A percentile compares a stretch with the other conserved stretches of the same genome.
Conservation (phyloP, 2,329 filamentous ascomycete genomes). For the Boeremia lycopersici region DNA sequence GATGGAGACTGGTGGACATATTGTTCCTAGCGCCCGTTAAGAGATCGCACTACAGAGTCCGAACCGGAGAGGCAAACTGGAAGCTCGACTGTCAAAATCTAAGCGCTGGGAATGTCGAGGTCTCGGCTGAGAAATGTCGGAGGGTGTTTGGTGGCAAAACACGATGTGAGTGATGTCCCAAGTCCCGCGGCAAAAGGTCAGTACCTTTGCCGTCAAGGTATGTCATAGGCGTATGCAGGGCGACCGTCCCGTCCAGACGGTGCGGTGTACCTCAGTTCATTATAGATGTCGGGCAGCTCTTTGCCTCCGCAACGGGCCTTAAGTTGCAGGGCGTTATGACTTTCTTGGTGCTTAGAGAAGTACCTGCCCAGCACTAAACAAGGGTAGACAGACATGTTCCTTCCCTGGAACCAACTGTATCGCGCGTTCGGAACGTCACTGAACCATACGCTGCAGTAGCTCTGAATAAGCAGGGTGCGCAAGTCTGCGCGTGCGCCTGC, state of each 20-base stretch:
- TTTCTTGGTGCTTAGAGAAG: conserved; percentile 37
- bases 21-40: conserved; percentile 42
- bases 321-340: conserved; percentile 43
- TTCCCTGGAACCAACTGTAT: conserved; percentile 43
- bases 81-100: conserved; percentile 15
- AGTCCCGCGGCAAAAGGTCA: conserved; percentile 32
- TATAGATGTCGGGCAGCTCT: conserved; percentile 43
- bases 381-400: conserved; percentile 39
- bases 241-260: conserved; percentile 34
- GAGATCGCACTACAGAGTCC: conserved; percentile 39
- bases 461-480: conserved; percentile 36
- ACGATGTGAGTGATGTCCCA: conserved; percentile 21
- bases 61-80: conserved; percentile 23
- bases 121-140: conserved; percentile 2
- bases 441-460: conserved; percentile 45
- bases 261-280: conserved; percentile 45
- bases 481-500: conserved; percentile 29
- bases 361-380: conserved; percentile 43
- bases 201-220: conserved; percentile 36
- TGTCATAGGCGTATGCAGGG: conserved; percentile 39
- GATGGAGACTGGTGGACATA: conserved; percentile 49
- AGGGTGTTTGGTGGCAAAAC: conserved; percentile 11
- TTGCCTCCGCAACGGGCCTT: conserved; percentile 37
- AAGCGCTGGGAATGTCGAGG: conserved; percentile 4
- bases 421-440: conserved; percentile 43